phyloP scores from a whole-genome alignment of 768 basidiomycete species.

The Ramaria rubella region DNA sequence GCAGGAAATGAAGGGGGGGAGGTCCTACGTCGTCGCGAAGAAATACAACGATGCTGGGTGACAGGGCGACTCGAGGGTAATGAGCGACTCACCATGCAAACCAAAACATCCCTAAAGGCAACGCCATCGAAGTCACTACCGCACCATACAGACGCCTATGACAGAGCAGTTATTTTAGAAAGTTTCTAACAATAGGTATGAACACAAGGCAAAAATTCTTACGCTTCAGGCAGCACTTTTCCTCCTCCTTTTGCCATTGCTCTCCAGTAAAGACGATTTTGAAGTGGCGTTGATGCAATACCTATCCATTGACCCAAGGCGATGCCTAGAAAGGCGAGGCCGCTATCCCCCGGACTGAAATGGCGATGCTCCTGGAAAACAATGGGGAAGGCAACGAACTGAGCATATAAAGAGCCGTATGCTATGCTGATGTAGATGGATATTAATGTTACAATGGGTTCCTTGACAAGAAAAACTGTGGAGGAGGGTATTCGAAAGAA shows the following conservation, averaged over 20 bases:
- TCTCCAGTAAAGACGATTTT: slow-evolving; percentile 46
- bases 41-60: slow-evolving; percentile 7
- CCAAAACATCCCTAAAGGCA: slow-evolving; percentile 58
- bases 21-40: slow-evolving; percentile 34
- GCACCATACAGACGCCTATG: slow-evolving; percentile 52
- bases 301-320: slow-evolving; percentile 52
- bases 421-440: slow-evolving; percentile 55
- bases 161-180: neutral
- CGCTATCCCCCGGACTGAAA: slow-evolving; percentile 48
- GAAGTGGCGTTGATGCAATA: slow-evolving; percentile 44
- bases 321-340: slow-evolving; percentile 59
- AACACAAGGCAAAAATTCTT: slow-evolving; percentile 14
- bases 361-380: slow-evolving; percentile 48
- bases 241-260: slow-evolving; percentile 44
- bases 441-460: slow-evolving; percentile 55
- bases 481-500: neutral
- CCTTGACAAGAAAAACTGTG: slow-evolving; percentile 51
- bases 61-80: neutral
- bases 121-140: slow-evolving; percentile 44
- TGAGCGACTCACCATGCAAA: slow-evolving; percentile 50
- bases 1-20: slow-evolving; percentile 47
- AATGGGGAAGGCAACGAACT: slow-evolving; percentile 58
- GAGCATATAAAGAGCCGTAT: slow-evolving; percentile 57
- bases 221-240: slow-evolving; percentile 56
- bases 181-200: neutral